phyloP scores from a whole-genome alignment of 768 basidiomycete species.

The Ramaria rubella region DNA sequence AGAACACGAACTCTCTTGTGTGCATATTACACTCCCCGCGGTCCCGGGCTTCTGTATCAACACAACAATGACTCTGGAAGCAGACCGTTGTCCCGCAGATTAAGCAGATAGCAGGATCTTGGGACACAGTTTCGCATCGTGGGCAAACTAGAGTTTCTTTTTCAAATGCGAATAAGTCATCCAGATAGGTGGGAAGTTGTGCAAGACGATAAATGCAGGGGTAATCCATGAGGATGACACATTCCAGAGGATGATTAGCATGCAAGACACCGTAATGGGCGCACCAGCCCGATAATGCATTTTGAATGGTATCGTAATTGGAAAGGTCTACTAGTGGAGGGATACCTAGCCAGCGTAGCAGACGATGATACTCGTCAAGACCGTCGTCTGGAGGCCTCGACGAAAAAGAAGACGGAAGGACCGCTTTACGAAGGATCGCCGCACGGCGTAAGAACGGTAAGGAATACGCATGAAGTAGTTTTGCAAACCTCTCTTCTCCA shows the following conservation, averaged over 20 bases:
- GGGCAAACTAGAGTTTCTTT: constrained; percentile 68
- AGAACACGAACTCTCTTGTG: constrained; percentile 72
- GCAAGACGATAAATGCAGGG: constrained; percentile 79
- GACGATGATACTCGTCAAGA: constrained; percentile 66
- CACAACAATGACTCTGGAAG: constrained; percentile 89
- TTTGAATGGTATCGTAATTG: constrained; percentile 81
- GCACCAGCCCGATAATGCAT: constrained; percentile 85
- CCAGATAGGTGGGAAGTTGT: constrained; percentile 73
- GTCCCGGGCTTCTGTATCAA: constrained; percentile 46
- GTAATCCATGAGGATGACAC: constrained; percentile 56
- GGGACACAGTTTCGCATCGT: constrained; percentile 71
- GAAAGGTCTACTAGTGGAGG: constrained; percentile 75
- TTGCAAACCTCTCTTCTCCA: constrained; percentile 79
- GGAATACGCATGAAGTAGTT: constrained; percentile 79
- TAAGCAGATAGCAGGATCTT: constrained; percentile 85
- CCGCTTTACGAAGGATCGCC: constrained; percentile 74
- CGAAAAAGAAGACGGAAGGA: constrained; percentile 58
- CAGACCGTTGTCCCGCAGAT: constrained; percentile 85
- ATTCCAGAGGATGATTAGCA: constrained; percentile 70
- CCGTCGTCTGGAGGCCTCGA: constrained; percentile 35
- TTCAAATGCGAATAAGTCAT: constrained; percentile 72
- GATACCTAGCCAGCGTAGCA: constrained; percentile 69
- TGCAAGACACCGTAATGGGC: constrained; percentile 82
- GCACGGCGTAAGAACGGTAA: constrained; percentile 88
- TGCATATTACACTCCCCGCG: constrained; percentile 96